Evolutionary conservation across 495 filamentous ascomycete species (phyloP), one percentile per base, ranked within the genome.

Genomic region (Aspergillus taichungensis): DNA sequence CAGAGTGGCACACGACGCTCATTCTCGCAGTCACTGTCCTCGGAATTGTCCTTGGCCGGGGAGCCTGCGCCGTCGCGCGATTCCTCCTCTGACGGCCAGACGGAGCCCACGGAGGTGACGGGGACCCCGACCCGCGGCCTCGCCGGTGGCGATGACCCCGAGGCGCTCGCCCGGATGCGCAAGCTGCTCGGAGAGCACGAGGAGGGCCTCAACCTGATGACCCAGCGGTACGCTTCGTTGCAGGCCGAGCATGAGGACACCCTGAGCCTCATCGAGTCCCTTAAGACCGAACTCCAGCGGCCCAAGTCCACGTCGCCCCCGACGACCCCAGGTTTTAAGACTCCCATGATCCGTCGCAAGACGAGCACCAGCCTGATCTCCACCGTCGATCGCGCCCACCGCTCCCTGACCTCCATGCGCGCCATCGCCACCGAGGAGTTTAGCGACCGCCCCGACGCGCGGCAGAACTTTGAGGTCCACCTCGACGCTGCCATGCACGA

Each of bases 41-140:
- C 88, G 79, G 90, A 96, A 67, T 81, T 95, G 65, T 95, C 87
- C 69, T 96, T 84, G 72, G 87, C 74, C 79, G 85, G 83, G 80
- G 88, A 84, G 61, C 89, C 87, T 60, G 81, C 78, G 53, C 73
- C 75, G 60, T 80, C 80, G 54, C 69, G 71, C 56, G 75, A 82
- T 55, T 71, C 72, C 24, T 80, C 80, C 24, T 80, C 80, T 54
- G 75, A 82, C 62, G 66, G 62, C 18, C 63, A 57, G 24, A 47
- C 64, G 30, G 61, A 66, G 30, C 52, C 47, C 42, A 55, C 49
- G 37, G 46, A 51, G 18, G 18, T 24, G 18, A 24, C 18, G 18
- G 18, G 18, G 18, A 24, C 18, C 18, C 4, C 18, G 18, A 24
- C 18, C 18, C 18, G 18, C 18, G 18, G 18, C 18, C 18, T 24